Base-by-base conservation (phyloP, 257 asterid genomes). In the Nicotiana tabacum region DNA sequence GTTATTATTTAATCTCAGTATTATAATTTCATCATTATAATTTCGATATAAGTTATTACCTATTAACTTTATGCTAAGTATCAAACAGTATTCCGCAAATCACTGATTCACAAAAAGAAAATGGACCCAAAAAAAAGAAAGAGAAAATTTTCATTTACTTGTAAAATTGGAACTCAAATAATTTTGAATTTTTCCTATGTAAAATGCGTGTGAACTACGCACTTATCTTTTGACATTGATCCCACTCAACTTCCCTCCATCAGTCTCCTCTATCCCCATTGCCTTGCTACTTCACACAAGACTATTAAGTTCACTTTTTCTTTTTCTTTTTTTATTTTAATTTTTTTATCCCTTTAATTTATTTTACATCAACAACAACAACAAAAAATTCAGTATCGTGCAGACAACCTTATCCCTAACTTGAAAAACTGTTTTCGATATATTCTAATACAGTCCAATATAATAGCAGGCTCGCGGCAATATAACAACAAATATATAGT, bases 141-240 rank as follows among this genome's bases (percentile, higher is more conserved):
- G 16, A 3, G 9, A 53, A 53, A 53, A 1, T 6, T 69, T 69
- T 27, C 24, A 39, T 39, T 39, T 69, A 69, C 77, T 39, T n/a
- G 57, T 37, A 69, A 69, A 69, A n/a, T 37, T 39, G 6, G 24
- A 69, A 69, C 33, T 72, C 61, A 46, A 70, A 39, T 70, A 70
- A 27, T 70, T 70, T 39, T 4, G 65, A 58, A 43, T 8, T 74
- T 74, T 74, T 74, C 15, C 21, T 12, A 48, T 10, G 61, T 74
- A 48, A 46, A 76, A 76, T 51, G 80, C 80, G 80, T 51, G 57
- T 51, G 5, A 15, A 8, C 16, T 76, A 76, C 46, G 80, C 80
- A 76, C 64, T 76, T 8, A 51, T 51, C 39, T 76, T 76, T 27
- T 76, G 64, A 51, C 64, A 27, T 76, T 51, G 62, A 51, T 76